Conservation (phyloP, 768 basidiomycete species). For the Neoboletus magnificus region DNA sequence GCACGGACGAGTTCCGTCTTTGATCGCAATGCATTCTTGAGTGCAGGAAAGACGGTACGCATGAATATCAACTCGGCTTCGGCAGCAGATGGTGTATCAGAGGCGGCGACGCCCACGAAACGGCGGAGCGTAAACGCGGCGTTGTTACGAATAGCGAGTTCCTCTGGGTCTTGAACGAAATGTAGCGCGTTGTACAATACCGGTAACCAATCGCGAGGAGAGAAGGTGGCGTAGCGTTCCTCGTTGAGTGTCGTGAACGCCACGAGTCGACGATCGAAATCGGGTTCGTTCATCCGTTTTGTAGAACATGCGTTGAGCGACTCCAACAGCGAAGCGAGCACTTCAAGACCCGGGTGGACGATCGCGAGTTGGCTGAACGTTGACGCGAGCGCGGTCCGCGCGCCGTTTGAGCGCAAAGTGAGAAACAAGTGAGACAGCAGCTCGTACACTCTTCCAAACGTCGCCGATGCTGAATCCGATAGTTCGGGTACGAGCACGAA, state of each 20-base stretch:
- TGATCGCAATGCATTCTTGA: slow-evolving; percentile 77
- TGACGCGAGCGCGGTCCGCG: slow-evolving; percentile 64
- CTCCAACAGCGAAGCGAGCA: slow-evolving; percentile 53
- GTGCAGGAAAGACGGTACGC: slow-evolving; percentile 65
- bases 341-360: slow-evolving; percentile 39
- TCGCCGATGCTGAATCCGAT: slow-evolving; percentile 38
- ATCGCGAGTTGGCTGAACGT: slow-evolving; percentile 56
- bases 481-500: slow-evolving; percentile 68
- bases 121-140: slow-evolving; percentile 73
- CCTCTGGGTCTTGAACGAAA: slow-evolving; percentile 86
- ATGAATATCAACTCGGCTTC: slow-evolving; percentile 57
- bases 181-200: slow-evolving; percentile 78
- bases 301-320: slow-evolving; percentile 83
- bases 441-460: slow-evolving; percentile 54
- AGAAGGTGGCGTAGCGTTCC: slow-evolving; percentile 45
- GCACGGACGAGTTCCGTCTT: slow-evolving; percentile 84
- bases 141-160: slow-evolving; percentile 81
- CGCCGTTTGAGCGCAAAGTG: slow-evolving; percentile 63
- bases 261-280: slow-evolving; percentile 80
- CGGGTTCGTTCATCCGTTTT: slow-evolving; percentile 84
- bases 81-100: slow-evolving; percentile 27
- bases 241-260: slow-evolving; percentile 81
- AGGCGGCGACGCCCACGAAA: slow-evolving; percentile 62
- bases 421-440: slow-evolving; percentile 79
- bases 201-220: slow-evolving; percentile 70